Conservation (phyloP, 139 green algal species). For the Ulvella scutata region DNA sequence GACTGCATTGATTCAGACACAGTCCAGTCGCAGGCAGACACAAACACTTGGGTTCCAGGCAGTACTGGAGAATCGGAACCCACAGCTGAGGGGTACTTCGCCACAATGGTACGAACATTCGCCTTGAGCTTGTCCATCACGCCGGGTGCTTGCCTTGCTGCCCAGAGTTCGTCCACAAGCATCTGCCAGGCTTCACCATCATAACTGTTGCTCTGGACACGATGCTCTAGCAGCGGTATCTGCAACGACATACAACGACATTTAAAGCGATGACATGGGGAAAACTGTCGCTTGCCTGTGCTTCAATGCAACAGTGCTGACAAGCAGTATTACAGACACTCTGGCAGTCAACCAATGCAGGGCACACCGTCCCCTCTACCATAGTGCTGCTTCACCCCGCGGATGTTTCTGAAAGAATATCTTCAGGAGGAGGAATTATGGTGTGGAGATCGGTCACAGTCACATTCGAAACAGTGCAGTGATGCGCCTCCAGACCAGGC, state of each 20-base stretch:
- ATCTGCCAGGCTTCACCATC: not conserved
- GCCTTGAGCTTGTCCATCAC: not conserved
- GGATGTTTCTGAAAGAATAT: too few species aligned
- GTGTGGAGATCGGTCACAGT: too few species aligned
- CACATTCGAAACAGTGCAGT: too few species aligned
- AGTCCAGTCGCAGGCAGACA: not conserved
- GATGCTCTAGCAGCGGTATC: not conserved
- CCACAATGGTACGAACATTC: not conserved
- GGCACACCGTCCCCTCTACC: too few species aligned
- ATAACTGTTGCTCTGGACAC: not conserved
- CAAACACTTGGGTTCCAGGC: not conserved
- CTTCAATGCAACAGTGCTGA: too few species aligned
- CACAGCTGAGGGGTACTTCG: not conserved
- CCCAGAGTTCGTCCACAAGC: not conserved
- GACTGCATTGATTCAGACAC: not conserved
- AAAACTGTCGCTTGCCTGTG: too few species aligned
- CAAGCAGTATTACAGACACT: too few species aligned
- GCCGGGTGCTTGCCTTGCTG: not conserved
- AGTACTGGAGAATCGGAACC: too few species aligned
- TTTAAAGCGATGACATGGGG: not conserved
- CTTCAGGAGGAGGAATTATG: too few species aligned
- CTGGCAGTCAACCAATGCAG: too few species aligned
- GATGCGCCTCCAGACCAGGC: too few species aligned
- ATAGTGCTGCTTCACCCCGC: too few species aligned
- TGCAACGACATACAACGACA: not conserved